A percentile compares a stretch with the other conserved stretches of the same genome.
Conservation (phyloP, 805 yeast genomes). For the Schwanniomyces pseudopolymorphus region DNA sequence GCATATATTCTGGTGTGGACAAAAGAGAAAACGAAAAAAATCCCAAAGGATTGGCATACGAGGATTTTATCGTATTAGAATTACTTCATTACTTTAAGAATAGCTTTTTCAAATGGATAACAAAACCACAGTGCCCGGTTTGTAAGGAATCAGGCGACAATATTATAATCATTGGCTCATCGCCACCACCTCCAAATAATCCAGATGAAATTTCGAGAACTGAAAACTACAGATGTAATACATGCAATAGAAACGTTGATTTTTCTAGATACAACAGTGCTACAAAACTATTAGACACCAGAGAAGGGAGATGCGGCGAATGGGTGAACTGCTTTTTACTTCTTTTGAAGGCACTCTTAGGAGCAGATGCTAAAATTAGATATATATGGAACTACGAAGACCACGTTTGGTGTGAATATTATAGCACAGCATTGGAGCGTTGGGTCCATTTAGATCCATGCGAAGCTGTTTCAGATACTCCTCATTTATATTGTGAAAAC, state of each 20-base stretch:
- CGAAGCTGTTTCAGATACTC: conserved; percentile 83
- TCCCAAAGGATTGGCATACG: conserved; percentile 20
- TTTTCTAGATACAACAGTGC: conserved; percentile 82
- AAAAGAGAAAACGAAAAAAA: conserved; percentile 16
- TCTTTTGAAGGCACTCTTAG: conserved; percentile 62
- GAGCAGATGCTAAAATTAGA: conserved; percentile 39
- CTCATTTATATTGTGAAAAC: conserved; percentile 70
- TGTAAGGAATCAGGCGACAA: conserved; percentile 47
- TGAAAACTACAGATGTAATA: conserved; percentile 63
- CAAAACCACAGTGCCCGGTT: conserved; percentile 57
- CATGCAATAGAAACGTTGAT: conserved; percentile 48
- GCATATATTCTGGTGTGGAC: conserved; percentile 63
- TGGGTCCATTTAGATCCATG: conserved; percentile 94
- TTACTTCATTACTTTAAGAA: conserved; percentile 55
- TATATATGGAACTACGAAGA: conserved; percentile 89
- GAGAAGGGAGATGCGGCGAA: conserved; percentile 90
- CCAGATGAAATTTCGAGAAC: conserved; percentile 50
- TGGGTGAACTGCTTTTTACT: conserved; percentile 87
- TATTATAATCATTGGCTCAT: conserved; percentile 36
- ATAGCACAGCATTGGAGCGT: conserved; percentile 53
- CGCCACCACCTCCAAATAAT: conserved; percentile 35
- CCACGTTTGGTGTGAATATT: conserved; percentile 95
- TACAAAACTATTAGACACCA: conserved; percentile 53
- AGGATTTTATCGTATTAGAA: conserved; percentile 36
- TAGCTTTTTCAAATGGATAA: conserved; percentile 83